Evolutionary conservation across 345 rosid genomes (phyloP), one percentile per base, ranked within the genome.

Genomic region (Brassica cretica): DNA sequence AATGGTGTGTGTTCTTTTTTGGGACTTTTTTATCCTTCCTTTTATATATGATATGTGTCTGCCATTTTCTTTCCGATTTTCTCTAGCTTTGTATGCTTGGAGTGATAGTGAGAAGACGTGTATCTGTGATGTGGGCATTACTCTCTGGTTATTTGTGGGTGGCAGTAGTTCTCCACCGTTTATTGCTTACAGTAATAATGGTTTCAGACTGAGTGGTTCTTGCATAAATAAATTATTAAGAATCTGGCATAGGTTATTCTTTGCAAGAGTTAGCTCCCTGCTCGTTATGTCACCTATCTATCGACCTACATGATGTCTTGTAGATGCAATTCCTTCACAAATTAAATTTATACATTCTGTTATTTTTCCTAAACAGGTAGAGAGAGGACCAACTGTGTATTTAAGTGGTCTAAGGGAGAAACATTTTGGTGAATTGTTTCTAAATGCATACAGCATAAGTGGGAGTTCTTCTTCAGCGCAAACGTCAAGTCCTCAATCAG

Each of bases 361-460:
- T 21, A n/a, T 41, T 51, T 74, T 44, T 32, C 19, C 19, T 80
- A 8, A 77, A 78, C 93, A 92, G 98, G 97, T 92, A 77, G 98
- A 94, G 85, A 92, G 85, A 86, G 98, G 98, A 68, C 78, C 88
- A 76, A 74, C 87, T 27, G 87, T 92, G 61, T 92, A 92, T 81
- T 78, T 92, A 71, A 92, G 98, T 80, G 98, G 98, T 68, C 82
- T 90, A 67, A 87, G 97, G 77, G 98, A 94, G 89, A 94, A 90
- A 87, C 84, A 94, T 84, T 92, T 92, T 80, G 98, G 98, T 55
- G 97, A 94, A 82, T 12, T 94, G 37, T 94, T 94, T 83, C 81
- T 86, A 62, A 90, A 89, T 81, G 93, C 94, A 56, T 85, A 91
- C 53, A 84, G 79, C 35, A 81, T 79, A 66, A 83, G 85, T 71